Base-by-base conservation (phyloP, 2,329 filamentous ascomycete species). In the Cytospora piceae region DNA sequence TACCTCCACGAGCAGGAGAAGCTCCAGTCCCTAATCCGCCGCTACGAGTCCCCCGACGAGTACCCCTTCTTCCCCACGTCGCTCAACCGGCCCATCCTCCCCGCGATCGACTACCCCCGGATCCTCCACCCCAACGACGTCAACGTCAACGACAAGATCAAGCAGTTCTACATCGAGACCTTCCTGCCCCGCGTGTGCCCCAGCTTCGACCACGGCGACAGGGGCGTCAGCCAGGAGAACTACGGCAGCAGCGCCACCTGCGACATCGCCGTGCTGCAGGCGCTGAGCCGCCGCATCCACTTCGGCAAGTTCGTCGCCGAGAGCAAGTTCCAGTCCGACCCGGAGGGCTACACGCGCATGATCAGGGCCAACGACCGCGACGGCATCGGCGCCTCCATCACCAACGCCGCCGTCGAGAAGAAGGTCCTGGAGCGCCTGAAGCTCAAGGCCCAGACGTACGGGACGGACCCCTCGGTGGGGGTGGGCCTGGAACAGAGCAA, bases 241-340 rank as follows among this genome's bases (percentile, higher is more conserved):
- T 99, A 98, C 80, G 95, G 95, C 20, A 96, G 92, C 7, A 85
- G 94, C 0, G 94, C 93, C 1, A 96, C 93, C 0, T 93, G 91
- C 75, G 95, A 99, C 78, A 95, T 99, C 68, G 85, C 87, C 61
- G 94, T 91, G 73, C 82, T 99, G 69, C 95, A 99, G 81, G 91
- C 95, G 4, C 81, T 99, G 56, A 96, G 92, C 49, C 86, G 94
- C 52, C 85, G 95, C 63, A 95, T 99, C 71, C 95, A 99, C 79
- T 99, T 97, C 80, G 95, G 95, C 71, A 99, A 98, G 80, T 98
- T 98, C 74, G 95, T 99, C 11, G 95, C 95, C 53, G 95, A 99
- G 83, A 89, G 90, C 67, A 99, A 99, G 81, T 99, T 97, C 79
- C 86, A 86, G 72, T 89, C 90, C 56, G 92, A 98, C 71, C 85